phyloP scores from a whole-genome alignment of 2,329 filamentous ascomycete species.

The Xylaria sp. region DNA sequence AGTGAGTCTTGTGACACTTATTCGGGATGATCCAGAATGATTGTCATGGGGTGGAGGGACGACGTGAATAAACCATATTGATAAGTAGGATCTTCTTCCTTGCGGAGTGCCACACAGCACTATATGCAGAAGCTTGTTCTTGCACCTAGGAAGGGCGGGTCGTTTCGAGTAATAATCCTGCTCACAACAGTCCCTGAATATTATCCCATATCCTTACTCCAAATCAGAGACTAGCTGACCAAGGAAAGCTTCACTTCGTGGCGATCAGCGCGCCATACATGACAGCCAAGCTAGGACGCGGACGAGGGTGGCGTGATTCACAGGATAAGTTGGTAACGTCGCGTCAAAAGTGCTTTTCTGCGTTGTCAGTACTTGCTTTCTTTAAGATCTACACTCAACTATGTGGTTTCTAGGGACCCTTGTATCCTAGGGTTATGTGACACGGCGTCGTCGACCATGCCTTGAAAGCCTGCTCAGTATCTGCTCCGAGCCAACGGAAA shows the following conservation, averaged over 20 bases:
- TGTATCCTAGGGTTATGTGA: background rate
- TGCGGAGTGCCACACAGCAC: background rate
- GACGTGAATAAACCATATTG: background rate
- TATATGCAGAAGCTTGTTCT: background rate
- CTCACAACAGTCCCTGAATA: background rate
- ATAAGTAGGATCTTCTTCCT: background rate
- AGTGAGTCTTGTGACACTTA: background rate
- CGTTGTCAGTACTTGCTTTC: constrained; percentile 1
- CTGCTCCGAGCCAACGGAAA: background rate
- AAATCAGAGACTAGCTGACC: background rate
- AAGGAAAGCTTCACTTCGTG: background rate
- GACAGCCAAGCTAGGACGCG: background rate
- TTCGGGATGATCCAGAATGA: background rate
- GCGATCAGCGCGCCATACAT: background rate
- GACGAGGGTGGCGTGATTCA: background rate
- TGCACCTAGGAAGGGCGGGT: too few species aligned
- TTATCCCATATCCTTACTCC: background rate
- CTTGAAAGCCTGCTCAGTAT: too few species aligned
- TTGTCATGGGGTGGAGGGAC: background rate
- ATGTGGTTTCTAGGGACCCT: background rate
- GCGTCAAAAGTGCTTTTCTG: background rate
- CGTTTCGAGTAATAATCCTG: background rate
- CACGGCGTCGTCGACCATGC: background rate
- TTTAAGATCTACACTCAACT: background rate
- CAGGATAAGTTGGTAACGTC: background rate